Conservation (phyloP, 2,329 filamentous ascomycete species). For the Cytospora schulzeri region DNA sequence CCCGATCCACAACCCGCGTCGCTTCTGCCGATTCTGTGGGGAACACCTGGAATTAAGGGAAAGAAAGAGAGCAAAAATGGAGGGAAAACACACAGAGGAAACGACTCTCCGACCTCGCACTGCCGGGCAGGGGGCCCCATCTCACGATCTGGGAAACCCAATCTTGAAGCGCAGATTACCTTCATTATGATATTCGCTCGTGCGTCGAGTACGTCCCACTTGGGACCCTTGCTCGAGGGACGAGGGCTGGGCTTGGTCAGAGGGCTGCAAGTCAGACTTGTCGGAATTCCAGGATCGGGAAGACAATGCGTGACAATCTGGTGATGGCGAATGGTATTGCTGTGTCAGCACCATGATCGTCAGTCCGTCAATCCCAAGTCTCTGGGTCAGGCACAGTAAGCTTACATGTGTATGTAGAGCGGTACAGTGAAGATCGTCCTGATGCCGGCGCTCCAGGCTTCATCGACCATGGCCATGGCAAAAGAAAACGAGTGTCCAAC, state of each 20-base stretch:
- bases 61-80: not conserved
- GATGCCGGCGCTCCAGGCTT: not conserved
- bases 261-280: conserved; percentile 17
- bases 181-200: conserved; percentile 23
- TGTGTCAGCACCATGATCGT: conserved; percentile 2
- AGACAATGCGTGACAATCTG: conserved; percentile 17
- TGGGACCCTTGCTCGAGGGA: conserved; percentile 12
- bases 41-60: not conserved
- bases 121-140: conserved; percentile 9
- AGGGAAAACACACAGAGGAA: not conserved
- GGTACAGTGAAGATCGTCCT: conserved; percentile 2
- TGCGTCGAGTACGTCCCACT: conserved; percentile 13
- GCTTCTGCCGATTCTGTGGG: not conserved
- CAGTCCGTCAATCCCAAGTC: conserved; percentile 12
- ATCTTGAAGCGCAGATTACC: conserved; percentile 22
- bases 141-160: conserved; percentile 17
- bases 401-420: conserved; percentile 10
- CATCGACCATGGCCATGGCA: not conserved
- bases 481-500: not conserved
- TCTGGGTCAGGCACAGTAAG: conserved; percentile 14
- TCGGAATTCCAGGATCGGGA: conserved; percentile 3
- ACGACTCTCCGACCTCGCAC: conserved; percentile 16
- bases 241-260: not conserved
- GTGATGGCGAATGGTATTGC: conserved; percentile 11
- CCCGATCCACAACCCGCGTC: not conserved